Percentiles rank a stretch among this genome's conserved stretches.
phyloP scores from a whole-genome alignment of 805 yeast genomes.

The Ogataea paradorogensis region DNA sequence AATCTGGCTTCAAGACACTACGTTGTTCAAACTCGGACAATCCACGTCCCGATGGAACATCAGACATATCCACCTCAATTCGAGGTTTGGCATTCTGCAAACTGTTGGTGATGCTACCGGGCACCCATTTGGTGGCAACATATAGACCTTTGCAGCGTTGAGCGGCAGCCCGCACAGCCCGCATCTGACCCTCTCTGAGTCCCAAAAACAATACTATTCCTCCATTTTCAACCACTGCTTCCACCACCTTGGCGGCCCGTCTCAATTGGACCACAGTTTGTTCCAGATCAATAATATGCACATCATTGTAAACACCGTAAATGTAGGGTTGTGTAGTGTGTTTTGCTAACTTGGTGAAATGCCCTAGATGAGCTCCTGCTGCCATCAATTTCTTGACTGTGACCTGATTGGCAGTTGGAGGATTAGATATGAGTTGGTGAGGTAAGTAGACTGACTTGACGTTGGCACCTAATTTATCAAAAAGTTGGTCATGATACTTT shows the following conservation, averaged over 20 bases:
- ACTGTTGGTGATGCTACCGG: constrained; percentile 90
- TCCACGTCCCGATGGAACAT: constrained; percentile 59
- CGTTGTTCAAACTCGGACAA: constrained; percentile 48
- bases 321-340: constrained; percentile 82
- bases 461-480: constrained; percentile 62
- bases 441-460: constrained; percentile 67
- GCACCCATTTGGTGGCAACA: constrained; percentile 85
- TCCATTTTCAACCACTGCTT: constrained; percentile 78
- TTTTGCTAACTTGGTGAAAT: constrained; percentile 74
- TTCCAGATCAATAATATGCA: constrained; percentile 87
- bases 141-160: constrained; percentile 73
- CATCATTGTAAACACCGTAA: constrained; percentile 85
- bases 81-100: constrained; percentile 56
- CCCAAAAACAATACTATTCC: constrained; percentile 83
- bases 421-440: constrained; percentile 58
- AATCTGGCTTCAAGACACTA: constrained; percentile 77
- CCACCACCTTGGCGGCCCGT: constrained; percentile 81
- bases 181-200: constrained; percentile 71
- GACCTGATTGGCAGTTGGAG: constrained; percentile 54
- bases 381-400: constrained; percentile 74
- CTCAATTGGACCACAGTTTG: constrained; percentile 73
- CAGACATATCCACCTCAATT: constrained; percentile 74
- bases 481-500: constrained; percentile 52
- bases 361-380: constrained; percentile 95
- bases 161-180: constrained; percentile 78